Evolutionary conservation across 352 stramenopile species (phyloP).

Genomic region (Phytopythium sindhum): DNA sequence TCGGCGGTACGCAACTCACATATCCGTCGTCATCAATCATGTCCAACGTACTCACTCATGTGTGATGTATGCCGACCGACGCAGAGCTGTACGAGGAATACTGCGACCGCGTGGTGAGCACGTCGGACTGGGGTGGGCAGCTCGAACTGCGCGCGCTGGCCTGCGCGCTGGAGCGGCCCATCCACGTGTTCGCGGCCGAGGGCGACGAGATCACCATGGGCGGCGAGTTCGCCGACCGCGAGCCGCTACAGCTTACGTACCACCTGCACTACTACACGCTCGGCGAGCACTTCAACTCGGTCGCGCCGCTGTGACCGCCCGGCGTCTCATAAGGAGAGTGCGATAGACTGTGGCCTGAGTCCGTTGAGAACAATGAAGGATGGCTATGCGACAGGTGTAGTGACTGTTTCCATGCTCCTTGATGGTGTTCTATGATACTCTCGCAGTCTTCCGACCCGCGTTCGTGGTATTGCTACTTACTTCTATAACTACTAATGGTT

Average conservation of each 20-base stretch:
- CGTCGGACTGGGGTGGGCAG: constrained; percentile 96
- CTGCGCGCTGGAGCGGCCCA: constrained; percentile 80
- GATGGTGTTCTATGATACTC: constrained; percentile 1
- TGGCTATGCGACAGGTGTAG: too few relatives aligned
- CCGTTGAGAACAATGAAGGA: too few relatives aligned
- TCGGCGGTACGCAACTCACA: constrained; percentile 17
- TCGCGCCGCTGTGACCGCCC: constrained; percentile 26
- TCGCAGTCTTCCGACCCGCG: not conserved
- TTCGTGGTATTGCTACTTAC: not conserved
- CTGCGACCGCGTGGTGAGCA: constrained; percentile 87
- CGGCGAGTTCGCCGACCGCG: constrained; percentile 55
- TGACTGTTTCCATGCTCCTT: not conserved
- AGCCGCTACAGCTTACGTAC: constrained; percentile 90
- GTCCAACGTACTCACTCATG: too few relatives aligned
- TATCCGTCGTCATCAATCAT: not conserved
- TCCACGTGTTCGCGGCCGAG: constrained; percentile 92
- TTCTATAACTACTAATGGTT: constrained; percentile 1
- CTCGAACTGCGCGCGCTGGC: constrained; percentile 94
- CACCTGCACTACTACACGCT: constrained; percentile 98
- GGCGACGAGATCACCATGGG: constrained; percentile 89
- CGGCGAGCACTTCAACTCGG: constrained; percentile 99
- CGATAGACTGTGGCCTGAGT: not conserved
- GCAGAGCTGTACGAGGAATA: constrained; percentile 89
- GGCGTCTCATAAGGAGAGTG: not conserved
- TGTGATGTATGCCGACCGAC: not conserved